Percentiles rank a stretch among this genome's conserved stretches.
phyloP scores from a whole-genome alignment of 208 protist species.

The Porcisia hertigi region DNA sequence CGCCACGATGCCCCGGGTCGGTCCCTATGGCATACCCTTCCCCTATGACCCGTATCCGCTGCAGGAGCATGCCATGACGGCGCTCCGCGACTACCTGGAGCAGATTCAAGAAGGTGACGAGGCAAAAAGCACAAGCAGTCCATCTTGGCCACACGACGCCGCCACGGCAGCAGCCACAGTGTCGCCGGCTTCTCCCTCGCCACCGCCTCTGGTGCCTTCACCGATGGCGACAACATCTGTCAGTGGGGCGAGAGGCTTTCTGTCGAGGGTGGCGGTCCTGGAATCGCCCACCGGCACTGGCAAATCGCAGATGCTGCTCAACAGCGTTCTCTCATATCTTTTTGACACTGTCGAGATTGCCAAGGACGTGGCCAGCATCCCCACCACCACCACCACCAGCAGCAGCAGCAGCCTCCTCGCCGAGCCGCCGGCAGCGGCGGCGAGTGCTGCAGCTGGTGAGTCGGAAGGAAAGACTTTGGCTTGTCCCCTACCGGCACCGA shows the following conservation, averaged over 20 bases:
- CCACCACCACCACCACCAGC: neutral
- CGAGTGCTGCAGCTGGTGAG: neutral
- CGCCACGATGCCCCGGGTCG: slow-evolving; percentile 33
- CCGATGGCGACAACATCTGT: neutral
- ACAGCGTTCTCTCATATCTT: slow-evolving; percentile 66
- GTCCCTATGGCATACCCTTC: slow-evolving; percentile 69
- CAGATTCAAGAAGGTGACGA: neutral
- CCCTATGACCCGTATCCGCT: slow-evolving; percentile 80
- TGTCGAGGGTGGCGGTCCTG: slow-evolving; percentile 79
- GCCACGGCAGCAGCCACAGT: neutral
- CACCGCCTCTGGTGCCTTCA: neutral
- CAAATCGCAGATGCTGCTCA: slow-evolving; percentile 95
- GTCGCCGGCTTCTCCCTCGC: neutral
- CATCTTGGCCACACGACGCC: neutral
- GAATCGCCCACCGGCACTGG: slow-evolving; percentile 96
- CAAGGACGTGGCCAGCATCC: neutral
- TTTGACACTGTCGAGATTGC: slow-evolving; percentile 39
- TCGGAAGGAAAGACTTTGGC: neutral
- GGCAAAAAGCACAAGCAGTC: neutral
- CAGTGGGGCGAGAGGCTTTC: neutral
- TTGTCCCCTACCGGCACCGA: neutral
- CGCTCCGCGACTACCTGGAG: slow-evolving; percentile 49
- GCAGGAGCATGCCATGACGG: slow-evolving; percentile 72
- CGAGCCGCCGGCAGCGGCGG: neutral
- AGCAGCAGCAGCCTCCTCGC: neutral